Evolutionary conservation across 2,329 filamentous ascomycete genomes (phyloP).

Genomic region (Cercospora sp.): DNA sequence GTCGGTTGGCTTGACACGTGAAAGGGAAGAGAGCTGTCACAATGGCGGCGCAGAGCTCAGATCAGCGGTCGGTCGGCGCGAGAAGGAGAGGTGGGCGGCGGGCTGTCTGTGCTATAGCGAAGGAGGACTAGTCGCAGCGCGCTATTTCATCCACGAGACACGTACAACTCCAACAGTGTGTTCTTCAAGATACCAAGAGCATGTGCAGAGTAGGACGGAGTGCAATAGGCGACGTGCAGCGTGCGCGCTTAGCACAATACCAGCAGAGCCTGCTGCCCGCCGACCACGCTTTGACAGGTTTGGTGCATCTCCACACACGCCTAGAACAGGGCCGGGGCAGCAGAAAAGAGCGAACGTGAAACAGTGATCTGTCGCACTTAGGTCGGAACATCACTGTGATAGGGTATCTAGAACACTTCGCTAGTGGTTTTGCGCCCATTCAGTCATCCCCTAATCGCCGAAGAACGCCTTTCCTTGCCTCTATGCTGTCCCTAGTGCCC

Average conservation of each 20-base stretch:
- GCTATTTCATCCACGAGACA: neutral
- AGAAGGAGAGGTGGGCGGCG: slow-evolving; percentile 8
- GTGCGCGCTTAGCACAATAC: slow-evolving; percentile 1
- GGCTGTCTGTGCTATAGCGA: slow-evolving; percentile 1
- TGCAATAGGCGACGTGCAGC: neutral
- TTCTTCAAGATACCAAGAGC: neutral
- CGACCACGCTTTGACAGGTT: slow-evolving; percentile 4
- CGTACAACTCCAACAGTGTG: neutral
- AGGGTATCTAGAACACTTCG: slow-evolving; percentile 19
- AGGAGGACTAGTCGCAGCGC: slow-evolving; percentile 8
- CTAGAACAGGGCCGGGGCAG: neutral
- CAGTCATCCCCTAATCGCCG: neutral
- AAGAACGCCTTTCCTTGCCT: slow-evolving; percentile 10
- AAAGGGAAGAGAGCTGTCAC: slow-evolving; percentile 11
- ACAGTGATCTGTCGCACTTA: slow-evolving; percentile 4
- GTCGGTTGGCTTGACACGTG: slow-evolving; percentile 10
- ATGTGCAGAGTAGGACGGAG: neutral
- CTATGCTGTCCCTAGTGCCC: neutral
- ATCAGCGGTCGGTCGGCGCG: slow-evolving; percentile 8
- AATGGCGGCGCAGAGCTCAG: slow-evolving; percentile 3
- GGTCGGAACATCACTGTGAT: slow-evolving; percentile 8
- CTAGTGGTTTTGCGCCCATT: slow-evolving; percentile 3
- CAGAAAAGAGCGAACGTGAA: slow-evolving; percentile 4
- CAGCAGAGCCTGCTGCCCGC: neutral
- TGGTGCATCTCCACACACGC: neutral